phyloP scores from a whole-genome alignment of 2,329 filamentous ascomycete genomes.

The Sodiomyces alkalinus region DNA sequence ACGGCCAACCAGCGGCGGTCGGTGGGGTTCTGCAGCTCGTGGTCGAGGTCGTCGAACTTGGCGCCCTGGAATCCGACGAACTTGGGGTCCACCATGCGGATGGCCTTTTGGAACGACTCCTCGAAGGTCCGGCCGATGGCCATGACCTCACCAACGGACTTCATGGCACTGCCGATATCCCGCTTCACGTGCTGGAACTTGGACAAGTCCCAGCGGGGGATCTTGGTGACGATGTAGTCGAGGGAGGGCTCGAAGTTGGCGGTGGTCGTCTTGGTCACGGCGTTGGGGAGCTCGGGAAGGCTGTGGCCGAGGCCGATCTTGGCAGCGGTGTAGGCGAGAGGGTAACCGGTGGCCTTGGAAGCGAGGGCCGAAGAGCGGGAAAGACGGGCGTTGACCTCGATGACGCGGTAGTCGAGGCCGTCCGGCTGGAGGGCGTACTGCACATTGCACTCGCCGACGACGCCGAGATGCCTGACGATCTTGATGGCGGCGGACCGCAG shows the following conservation, averaged over 20 bases:
- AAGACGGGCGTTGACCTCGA: slow-evolving; percentile 97
- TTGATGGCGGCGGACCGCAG: slow-evolving; percentile 94
- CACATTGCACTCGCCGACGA: slow-evolving; percentile 97
- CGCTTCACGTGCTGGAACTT: slow-evolving; percentile 99
- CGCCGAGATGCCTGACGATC: slow-evolving; percentile 91
- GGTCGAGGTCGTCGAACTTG: slow-evolving; percentile 85
- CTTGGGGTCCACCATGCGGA: slow-evolving; percentile 86
- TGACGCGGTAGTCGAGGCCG: slow-evolving; percentile 94
- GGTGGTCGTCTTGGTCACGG: slow-evolving; percentile 95
- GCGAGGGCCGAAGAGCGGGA: slow-evolving; percentile 93
- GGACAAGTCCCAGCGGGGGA: slow-evolving; percentile 92
- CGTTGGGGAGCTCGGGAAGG: slow-evolving; percentile 89
- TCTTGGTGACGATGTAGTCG: slow-evolving; percentile 98
- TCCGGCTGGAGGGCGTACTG: slow-evolving; percentile 96
- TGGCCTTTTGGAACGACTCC: slow-evolving; percentile 98
- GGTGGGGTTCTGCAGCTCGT: slow-evolving; percentile 78
- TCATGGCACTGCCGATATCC: slow-evolving; percentile 96
- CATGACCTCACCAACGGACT: slow-evolving; percentile 98
- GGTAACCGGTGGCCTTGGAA: slow-evolving; percentile 96
- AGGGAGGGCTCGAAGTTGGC: slow-evolving; percentile 97
- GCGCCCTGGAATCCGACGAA: slow-evolving; percentile 92
- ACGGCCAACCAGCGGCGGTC: slow-evolving; percentile 96
- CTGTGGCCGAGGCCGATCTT: slow-evolving; percentile 97
- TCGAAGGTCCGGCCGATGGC: slow-evolving; percentile 97
- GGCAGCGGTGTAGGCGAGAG: slow-evolving; percentile 89